These are phyloP conservation scores for Psidium guajava DNA, from an alignment of 345 rosid species.

Conservation along the genomic window DNA sequence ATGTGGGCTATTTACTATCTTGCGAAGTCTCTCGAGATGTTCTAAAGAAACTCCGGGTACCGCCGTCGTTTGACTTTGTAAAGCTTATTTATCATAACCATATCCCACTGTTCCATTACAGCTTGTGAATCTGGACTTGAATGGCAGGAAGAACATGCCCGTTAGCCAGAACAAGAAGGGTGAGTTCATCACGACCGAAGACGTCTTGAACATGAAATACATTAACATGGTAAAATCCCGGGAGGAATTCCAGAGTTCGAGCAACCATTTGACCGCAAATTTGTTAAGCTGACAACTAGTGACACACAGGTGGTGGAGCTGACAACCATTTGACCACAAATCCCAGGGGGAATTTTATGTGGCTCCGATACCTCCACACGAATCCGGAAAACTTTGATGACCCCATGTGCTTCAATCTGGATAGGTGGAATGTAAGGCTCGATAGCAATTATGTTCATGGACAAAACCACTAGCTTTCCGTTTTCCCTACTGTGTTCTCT, in stretches of 20 bases:
- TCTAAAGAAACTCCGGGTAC: constrained; percentile 14
- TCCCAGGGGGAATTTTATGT: too few relatives aligned
- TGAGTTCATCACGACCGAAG: constrained; percentile 20
- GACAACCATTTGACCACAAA: too few relatives aligned
- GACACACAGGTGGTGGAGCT: constrained; percentile 23
- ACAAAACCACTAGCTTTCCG: not conserved
- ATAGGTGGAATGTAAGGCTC: constrained; percentile 25
- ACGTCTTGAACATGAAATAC: constrained; percentile 20
- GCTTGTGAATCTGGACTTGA: not conserved
- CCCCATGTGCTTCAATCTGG: constrained; percentile 32
- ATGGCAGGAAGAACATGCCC: constrained; percentile 20
- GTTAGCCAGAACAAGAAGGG: constrained; percentile 11
- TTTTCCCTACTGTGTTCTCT: not conserved
- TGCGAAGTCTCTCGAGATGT: constrained; percentile 20
- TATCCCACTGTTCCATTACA: not conserved
- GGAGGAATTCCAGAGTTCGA: not conserved
- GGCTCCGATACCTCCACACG: constrained; percentile 22
- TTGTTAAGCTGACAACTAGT: not conserved
- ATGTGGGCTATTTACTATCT: constrained; percentile 34
- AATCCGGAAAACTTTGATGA: constrained; percentile 6
- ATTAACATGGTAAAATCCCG: constrained; percentile 12
- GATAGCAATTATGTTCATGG: not conserved
- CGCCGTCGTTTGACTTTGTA: not conserved
- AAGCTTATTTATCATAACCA: not conserved
- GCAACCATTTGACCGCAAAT: not conserved